phyloP scores from a whole-genome alignment of 2,329 filamentous ascomycete species.

The Trichoderma sp. region DNA sequence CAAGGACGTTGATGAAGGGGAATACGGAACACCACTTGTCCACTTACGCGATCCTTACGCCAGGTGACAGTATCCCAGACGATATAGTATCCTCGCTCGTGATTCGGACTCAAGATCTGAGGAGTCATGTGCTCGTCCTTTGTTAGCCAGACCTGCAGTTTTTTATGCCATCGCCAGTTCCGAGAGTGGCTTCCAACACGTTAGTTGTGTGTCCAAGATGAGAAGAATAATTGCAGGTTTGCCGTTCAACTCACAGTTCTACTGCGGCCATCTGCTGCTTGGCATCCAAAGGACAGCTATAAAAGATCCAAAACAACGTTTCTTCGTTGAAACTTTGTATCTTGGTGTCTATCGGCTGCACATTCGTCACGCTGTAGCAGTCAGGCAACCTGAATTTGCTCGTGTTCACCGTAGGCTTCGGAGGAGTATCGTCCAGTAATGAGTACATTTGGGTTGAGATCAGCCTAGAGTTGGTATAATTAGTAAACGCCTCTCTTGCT shows the following conservation, averaged over 20 bases:
- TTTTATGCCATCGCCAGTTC: conserved; percentile 69
- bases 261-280: conserved; percentile 63
- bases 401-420: conserved; percentile 50
- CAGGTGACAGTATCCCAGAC: conserved; percentile 62
- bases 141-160: conserved; percentile 63
- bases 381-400: conserved; percentile 59
- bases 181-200: conserved; percentile 52
- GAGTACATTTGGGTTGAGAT: conserved; percentile 61
- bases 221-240: no score
- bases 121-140: conserved; percentile 66
- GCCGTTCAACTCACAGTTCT: conserved; percentile 52
- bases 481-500: background rate
- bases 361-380: conserved; percentile 65
- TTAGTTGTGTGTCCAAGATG: background rate
- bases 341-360: conserved; percentile 63
- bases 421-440: conserved; percentile 57
- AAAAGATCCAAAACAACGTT: conserved; percentile 68
- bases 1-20: background rate
- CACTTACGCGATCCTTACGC: conserved; percentile 60
- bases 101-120: conserved; percentile 54
- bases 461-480: conserved; percentile 35
- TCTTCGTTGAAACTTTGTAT: conserved; percentile 67
- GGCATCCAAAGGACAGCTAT: conserved; percentile 60
- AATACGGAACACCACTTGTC: background rate
- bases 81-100: conserved; percentile 65